Evolutionary conservation across 768 basidiomycete species (phyloP).

Genomic region (Leucosporidium creatinivorum): DNA sequence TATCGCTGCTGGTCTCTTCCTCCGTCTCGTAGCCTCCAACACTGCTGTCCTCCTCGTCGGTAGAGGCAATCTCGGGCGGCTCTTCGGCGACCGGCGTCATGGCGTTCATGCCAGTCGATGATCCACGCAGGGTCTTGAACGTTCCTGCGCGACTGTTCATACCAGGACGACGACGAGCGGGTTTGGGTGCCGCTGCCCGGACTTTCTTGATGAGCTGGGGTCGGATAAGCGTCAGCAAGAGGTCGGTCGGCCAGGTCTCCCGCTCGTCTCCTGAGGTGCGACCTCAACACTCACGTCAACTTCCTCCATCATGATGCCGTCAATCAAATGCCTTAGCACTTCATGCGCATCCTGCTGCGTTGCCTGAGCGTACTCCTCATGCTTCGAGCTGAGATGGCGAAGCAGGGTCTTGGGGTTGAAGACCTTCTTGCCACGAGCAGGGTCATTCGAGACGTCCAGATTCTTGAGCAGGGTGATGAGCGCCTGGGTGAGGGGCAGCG

Average conservation of each 20-base stretch:
- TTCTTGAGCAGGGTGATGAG: slow-evolving; percentile 28
- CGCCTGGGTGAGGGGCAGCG: slow-evolving; percentile 46
- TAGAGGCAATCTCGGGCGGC: background rate
- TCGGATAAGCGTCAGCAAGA: background rate
- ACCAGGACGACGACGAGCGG: background rate
- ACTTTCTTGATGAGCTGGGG: slow-evolving; percentile 71
- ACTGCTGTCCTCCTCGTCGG: background rate
- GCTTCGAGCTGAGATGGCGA: slow-evolving; percentile 65
- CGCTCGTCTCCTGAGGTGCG: background rate
- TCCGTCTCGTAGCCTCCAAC: slow-evolving; percentile 1
- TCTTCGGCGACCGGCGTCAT: slow-evolving; percentile 43
- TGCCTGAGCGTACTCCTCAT: slow-evolving; percentile 91
- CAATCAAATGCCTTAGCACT: slow-evolving; percentile 77
- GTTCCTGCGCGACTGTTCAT: no score
- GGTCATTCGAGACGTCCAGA: slow-evolving; percentile 3
- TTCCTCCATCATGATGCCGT: slow-evolving; percentile 92
- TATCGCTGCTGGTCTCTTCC: background rate
- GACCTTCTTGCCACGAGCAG: slow-evolving; percentile 19
- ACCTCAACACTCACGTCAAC: slow-evolving; percentile 53
- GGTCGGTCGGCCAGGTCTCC: background rate
- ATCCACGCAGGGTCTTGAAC: no score
- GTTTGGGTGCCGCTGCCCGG: background rate
- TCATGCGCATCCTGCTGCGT: slow-evolving; percentile 96
- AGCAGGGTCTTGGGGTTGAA: slow-evolving; percentile 46
- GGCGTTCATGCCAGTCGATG: no score